A percentile compares a stretch with the other conserved stretches of the same genome.
Evolutionary conservation across 1,284 basidiomycete species (phyloP).

Genomic region (Leccinum fallax): DNA sequence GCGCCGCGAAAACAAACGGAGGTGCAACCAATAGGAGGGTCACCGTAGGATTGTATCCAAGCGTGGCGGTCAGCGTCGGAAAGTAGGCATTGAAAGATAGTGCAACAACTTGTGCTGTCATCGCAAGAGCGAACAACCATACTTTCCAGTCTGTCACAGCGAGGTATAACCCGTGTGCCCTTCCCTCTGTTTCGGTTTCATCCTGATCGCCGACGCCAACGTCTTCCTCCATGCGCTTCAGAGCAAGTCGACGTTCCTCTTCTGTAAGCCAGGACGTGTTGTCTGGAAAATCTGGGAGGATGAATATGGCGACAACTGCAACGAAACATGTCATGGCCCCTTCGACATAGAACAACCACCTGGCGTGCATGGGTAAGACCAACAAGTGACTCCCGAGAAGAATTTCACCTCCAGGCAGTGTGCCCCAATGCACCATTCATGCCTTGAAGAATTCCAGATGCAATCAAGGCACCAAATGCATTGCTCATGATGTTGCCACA

Average conservation of each 20-base stretch:
- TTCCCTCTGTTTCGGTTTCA: conserved; percentile 32
- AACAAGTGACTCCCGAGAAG: neutral
- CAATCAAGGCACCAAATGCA: conserved; percentile 83
- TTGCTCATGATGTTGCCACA: conserved; percentile 65
- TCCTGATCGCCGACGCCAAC: conserved; percentile 42
- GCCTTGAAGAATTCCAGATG: conserved; percentile 66
- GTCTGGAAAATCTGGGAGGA: conserved; percentile 78
- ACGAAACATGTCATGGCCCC: conserved; percentile 67
- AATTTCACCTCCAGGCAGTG: conserved; percentile 68
- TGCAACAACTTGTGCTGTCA: conserved; percentile 29
- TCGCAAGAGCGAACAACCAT: conserved; percentile 61
- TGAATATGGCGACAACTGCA: conserved; percentile 61
- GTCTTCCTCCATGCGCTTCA: conserved; percentile 76
- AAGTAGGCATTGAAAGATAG: conserved; percentile 81
- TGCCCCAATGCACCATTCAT: conserved; percentile 75
- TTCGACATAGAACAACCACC: conserved; percentile 80
- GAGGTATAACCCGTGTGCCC: conserved; percentile 52
- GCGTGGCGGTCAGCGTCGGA: conserved; percentile 68
- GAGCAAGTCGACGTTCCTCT: conserved; percentile 67
- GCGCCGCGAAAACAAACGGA: conserved; percentile 72
- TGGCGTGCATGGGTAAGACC: conserved; percentile 26
- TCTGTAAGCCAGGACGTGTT: conserved; percentile 63
- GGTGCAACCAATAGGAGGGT: conserved; percentile 78
- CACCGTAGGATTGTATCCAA: conserved; percentile 66
- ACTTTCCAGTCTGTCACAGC: conserved; percentile 71